Evolutionary conservation across 306 rosid species (phyloP), one percentile per base, ranked within the genome.

Genomic region (Rosa multiflora): DNA sequence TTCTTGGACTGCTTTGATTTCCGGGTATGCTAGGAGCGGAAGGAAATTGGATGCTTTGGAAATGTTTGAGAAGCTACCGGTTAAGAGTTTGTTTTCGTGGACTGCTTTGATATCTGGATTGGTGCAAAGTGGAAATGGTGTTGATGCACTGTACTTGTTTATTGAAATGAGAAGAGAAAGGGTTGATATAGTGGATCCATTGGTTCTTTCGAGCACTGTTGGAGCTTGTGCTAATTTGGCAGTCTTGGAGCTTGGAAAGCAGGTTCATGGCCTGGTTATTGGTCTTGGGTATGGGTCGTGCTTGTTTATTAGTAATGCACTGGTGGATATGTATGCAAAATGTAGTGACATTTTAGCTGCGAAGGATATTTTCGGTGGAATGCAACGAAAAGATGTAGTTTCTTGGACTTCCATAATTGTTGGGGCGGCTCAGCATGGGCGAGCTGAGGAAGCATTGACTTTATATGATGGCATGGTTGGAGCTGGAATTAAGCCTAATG

Each of bases 321-420:
- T 94, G 39, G 86, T 94, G 29, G 97, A 91, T 83, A 92, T 92
- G 97, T 92, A 94, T 76, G 97, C 97, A 8, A 92, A 89, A 87
- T 92, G 98, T 71, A 92, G 97, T 62, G 93, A 94, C 46, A 83
- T 94, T 76, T 80, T 77, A 61, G 87, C 93, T 42, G 95, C 97
- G 2, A 91, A 85, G 71, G 85, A 78, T 59, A 83, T 94, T 12
- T 92, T 94, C 69, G 39, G 48, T 76, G 29, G 75, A 70, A 90
- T 94, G 87, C 74, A 78, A 17, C 83, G 81, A 80, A 92, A 83
- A 76, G 97, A 91, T 76, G 93, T 92, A 0, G 84, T 94, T 79
- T 92, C 98, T 73, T 94, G 98, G 98, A 94, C 97, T 78, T 94
- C 97, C 20, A 88, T 94, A 47, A 94, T 94, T 46, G 95, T 92